These are phyloP conservation scores for Diaporthe eres DNA, from an alignment of 2,329 filamentous ascomycete species.

Conservation along the genomic window DNA sequence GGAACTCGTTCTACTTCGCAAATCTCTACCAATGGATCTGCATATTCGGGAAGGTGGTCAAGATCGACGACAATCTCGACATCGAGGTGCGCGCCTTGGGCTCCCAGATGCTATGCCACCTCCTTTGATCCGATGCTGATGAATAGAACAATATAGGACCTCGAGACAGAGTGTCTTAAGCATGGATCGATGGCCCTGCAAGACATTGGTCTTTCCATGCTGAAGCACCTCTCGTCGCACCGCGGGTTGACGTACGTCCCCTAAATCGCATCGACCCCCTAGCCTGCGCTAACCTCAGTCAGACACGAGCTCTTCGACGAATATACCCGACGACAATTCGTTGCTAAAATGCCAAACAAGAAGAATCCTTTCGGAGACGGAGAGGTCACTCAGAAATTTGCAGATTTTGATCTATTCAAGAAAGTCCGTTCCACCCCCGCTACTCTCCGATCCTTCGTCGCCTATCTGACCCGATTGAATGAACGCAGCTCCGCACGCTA, in stretches of 20 bases:
- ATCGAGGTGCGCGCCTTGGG: conserved; percentile 77
- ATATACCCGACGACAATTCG: conserved; percentile 90
- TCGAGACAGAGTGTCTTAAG: conserved; percentile 91
- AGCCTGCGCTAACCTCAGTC: conserved; percentile 38
- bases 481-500: conserved; percentile 76
- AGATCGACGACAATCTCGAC: conserved; percentile 89
- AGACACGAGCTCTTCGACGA: conserved; percentile 93
- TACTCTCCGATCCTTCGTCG: neutral
- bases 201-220: conserved; percentile 86
- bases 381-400: conserved; percentile 80
- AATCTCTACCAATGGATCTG: conserved; percentile 94
- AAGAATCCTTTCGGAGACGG: conserved; percentile 87
- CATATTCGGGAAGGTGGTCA: conserved; percentile 89
- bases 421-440: conserved; percentile 67
- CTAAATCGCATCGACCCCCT: conserved; percentile 15
- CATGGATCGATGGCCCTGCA: conserved; percentile 81
- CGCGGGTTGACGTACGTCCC: conserved; percentile 86
- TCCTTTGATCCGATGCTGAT: conserved; percentile 14
- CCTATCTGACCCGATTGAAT: neutral
- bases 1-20: conserved; percentile 96
- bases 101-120: neutral
- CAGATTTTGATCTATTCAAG: conserved; percentile 84
- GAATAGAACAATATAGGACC: conserved; percentile 69
- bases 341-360: conserved; percentile 80
- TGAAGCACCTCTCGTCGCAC: conserved; percentile 95